phyloP scores from a whole-genome alignment of 164 flowering plant species.

The grape (Vitis vinifera) region DNA sequence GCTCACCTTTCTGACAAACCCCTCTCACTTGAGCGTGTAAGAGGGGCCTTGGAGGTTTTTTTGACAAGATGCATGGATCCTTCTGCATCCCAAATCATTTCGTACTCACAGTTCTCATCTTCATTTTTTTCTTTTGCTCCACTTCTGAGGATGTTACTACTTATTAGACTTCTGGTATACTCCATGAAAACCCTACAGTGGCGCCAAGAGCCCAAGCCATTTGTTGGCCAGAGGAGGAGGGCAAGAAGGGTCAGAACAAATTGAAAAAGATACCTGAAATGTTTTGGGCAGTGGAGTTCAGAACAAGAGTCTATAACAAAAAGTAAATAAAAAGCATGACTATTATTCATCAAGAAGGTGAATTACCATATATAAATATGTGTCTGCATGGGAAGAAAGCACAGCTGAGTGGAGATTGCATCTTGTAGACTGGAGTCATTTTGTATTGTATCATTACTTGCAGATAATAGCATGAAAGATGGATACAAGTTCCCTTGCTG shows the following conservation, averaged over 20 bases:
- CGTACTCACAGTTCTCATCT: conserved; percentile 78
- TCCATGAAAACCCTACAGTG: conserved; percentile 22
- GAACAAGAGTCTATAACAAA: conserved; percentile 1
- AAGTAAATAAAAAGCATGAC: conserved; percentile 1
- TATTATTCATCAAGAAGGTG: not conserved
- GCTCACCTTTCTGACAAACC: conserved; percentile 59
- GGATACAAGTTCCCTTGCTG: conserved; percentile 96
- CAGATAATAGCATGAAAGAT: conserved; percentile 89
- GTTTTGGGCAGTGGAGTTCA: conserved; percentile 7
- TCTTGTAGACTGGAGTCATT: conserved; percentile 43
- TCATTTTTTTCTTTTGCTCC: conserved; percentile 72
- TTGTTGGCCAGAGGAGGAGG: conserved; percentile 66
- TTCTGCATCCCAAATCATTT: conserved; percentile 96
- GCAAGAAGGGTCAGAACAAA: conserved; percentile 56
- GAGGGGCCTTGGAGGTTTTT: conserved; percentile 36
- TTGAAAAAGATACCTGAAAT: conserved; percentile 66
- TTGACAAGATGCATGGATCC: conserved; percentile 86
- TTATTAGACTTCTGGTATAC: conserved; percentile 26
- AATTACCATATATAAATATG: conserved; percentile 85
- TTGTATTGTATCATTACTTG: conserved; percentile 27
- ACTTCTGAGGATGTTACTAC: conserved; percentile 22
- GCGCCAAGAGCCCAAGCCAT: conserved; percentile 33
- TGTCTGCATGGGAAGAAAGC: conserved; percentile 85
- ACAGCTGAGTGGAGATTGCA: conserved; percentile 45
- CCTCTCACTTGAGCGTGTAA: conserved; percentile 28